Evolutionary conservation across 2,329 filamentous ascomycete species (phyloP).

Genomic region (Aspergillus fructus): DNA sequence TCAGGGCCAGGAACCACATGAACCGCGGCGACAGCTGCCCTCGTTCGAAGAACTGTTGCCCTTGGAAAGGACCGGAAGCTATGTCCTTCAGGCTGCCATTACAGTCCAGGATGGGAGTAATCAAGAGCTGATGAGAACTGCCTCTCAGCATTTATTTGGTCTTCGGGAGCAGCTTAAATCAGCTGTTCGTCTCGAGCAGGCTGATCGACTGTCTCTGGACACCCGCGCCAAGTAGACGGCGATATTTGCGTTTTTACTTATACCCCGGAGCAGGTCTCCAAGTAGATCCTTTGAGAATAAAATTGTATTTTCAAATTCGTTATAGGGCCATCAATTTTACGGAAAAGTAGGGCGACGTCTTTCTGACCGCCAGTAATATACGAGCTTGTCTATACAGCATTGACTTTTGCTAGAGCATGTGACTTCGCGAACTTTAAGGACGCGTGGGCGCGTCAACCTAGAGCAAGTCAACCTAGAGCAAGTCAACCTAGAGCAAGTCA

Average conservation of each 20-base stretch:
- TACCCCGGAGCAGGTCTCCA: constrained; percentile 18
- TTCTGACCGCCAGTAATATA: background rate
- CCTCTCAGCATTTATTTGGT: constrained; percentile 54
- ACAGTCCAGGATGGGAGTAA: constrained; percentile 57
- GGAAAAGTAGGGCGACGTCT: background rate
- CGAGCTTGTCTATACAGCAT: background rate
- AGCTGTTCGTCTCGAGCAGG: constrained; percentile 56
- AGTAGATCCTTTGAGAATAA: constrained; percentile 11
- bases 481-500: constrained; percentile 23
- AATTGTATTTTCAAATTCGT: background rate
- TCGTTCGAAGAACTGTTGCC: constrained; percentile 47
- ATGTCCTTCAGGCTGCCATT: constrained; percentile 59
- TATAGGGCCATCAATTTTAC: background rate
- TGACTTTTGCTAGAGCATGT: constrained; percentile 29
- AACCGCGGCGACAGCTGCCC: constrained; percentile 42
- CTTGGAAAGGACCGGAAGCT: constrained; percentile 57
- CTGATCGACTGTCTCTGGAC: constrained; percentile 60
- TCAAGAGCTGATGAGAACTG: constrained; percentile 53
- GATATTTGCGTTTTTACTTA: constrained; percentile 17
- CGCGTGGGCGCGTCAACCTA: constrained; percentile 25
- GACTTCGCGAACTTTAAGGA: constrained; percentile 36
- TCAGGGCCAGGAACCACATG: constrained; percentile 28
- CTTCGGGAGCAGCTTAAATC: constrained; percentile 56
- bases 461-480: constrained; percentile 2
- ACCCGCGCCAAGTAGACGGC: constrained; percentile 55